phyloP scores from a whole-genome alignment of 106 monocot genomes.

The Phalaenopsis aphrodite region DNA sequence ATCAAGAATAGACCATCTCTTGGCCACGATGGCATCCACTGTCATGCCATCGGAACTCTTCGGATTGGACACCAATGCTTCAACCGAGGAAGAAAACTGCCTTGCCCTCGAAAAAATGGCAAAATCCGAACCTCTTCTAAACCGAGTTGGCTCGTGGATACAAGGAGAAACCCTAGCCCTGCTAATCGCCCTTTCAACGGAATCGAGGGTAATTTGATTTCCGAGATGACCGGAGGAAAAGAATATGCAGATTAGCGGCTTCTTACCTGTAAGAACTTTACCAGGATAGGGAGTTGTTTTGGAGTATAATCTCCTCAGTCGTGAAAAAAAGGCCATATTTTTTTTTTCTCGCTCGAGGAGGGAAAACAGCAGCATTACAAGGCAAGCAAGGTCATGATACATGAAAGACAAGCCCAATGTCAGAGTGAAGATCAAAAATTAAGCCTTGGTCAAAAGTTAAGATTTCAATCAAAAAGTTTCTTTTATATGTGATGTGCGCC shows the following conservation, averaged over 20 bases:
- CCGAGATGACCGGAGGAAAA: background rate
- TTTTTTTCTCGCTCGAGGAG: background rate
- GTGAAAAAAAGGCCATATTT: background rate
- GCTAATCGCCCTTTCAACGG: background rate
- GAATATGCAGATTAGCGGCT: background rate
- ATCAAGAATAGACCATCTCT: conserved; percentile 74
- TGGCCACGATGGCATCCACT: conserved; percentile 52
- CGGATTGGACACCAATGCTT: conserved; percentile 19
- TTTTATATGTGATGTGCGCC: no score
- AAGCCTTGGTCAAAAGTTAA: no score
- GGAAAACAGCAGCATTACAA: no score
- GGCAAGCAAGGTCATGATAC: no score
- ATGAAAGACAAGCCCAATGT: no score
- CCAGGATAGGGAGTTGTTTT: background rate
- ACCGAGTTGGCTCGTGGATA: background rate
- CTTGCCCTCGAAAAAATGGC: background rate
- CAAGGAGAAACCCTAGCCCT: background rate
- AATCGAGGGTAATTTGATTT: background rate
- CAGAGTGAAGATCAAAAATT: no score
- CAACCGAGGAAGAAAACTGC: conserved; percentile 30
- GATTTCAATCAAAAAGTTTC: no score
- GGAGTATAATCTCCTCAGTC: conserved; percentile 8
- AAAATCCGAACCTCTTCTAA: background rate
- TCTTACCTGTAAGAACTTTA: background rate
- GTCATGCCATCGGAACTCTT: conserved; percentile 78